Base-by-base conservation (phyloP, 1,284 basidiomycete genomes). In the Leucoagaricus sp. region DNA sequence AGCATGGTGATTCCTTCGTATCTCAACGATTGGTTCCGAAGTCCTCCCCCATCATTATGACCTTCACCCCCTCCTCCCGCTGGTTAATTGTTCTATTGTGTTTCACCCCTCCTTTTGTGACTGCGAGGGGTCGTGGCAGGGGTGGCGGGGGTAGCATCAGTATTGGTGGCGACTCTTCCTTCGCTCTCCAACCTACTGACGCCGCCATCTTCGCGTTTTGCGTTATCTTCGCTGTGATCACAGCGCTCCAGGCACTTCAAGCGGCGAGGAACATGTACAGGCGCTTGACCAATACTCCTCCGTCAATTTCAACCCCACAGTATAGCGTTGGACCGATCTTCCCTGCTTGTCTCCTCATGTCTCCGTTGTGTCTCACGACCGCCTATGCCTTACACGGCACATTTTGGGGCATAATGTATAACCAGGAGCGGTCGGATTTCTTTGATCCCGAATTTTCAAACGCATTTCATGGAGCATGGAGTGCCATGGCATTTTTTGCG, bases 151-250 rank as follows among this genome's bases (percentile, higher is more conserved):
- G n/a, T n/a, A n/a, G n/a, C n/a, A n/a, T n/a, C n/a, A n/a, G n/a
- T n/a, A n/a, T n/a, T 15, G 13, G 9, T 4, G 40, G 40, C 17
- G 29, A 26, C 38, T 33, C 51, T 6, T 19, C 28, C 31, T 45
- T 53, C 13, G 19, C 31, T 13, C 46, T 55, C 13, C 45, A 55
- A 13, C 53, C 45, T 13, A 40, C 41, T 1, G 34, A 29, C 48
- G 45, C 53, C 13, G 53, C 45, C 7, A 36, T 28, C 44, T 55
- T 55, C 33, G 33, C 53, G 4, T 48, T 55, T 36, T 21, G 26
- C n/a, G 53, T 55, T 8, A 23, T 48, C 12, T 55, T 48, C 6
- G 36, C 53, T 33, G 33, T 48, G 19, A 12, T 41, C 13, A 55
- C 45, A 7, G 25, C 38, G 6, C 26, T 55, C 23, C 53, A 54